Conservation (phyloP, 305 asterid species). For the Fraxinus dipetala region DNA sequence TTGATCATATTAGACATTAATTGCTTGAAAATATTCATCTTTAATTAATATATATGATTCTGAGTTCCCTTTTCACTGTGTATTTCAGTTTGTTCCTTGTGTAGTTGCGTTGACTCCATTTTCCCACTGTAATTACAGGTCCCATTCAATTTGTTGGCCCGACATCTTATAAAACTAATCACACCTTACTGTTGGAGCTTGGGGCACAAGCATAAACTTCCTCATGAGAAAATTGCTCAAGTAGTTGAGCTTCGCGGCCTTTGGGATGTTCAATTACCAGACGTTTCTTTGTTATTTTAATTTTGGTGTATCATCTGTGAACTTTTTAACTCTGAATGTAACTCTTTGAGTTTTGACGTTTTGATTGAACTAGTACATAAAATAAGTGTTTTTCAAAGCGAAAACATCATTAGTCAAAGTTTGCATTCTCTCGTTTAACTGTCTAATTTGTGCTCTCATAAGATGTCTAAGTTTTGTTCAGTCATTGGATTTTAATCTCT, state of each 20-base stretch:
- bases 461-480: neutral
- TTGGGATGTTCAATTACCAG: neutral
- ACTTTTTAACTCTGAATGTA: neutral
- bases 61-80: neutral
- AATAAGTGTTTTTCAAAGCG: slow-evolving; percentile 2
- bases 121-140: slow-evolving; percentile 40
- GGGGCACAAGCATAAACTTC: slow-evolving; percentile 49
- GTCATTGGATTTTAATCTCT: neutral
- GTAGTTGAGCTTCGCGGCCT: slow-evolving; percentile 8
- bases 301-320: neutral
- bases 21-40: neutral
- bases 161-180: slow-evolving; percentile 53
- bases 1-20: neutral
- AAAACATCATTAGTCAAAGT: neutral
- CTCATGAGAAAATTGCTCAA: slow-evolving; percentile 11
- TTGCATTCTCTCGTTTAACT: neutral
- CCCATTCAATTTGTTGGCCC: slow-evolving; percentile 93
- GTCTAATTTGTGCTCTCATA: neutral
- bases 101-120: neutral
- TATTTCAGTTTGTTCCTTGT: neutral
- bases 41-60: neutral
- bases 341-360: neutral
- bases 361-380: slow-evolving; percentile 4
- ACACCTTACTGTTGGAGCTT: slow-evolving; percentile 84
- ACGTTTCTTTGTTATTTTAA: neutral